phyloP scores from a whole-genome alignment of 805 yeast species.

The Suhomyces sp. region DNA sequence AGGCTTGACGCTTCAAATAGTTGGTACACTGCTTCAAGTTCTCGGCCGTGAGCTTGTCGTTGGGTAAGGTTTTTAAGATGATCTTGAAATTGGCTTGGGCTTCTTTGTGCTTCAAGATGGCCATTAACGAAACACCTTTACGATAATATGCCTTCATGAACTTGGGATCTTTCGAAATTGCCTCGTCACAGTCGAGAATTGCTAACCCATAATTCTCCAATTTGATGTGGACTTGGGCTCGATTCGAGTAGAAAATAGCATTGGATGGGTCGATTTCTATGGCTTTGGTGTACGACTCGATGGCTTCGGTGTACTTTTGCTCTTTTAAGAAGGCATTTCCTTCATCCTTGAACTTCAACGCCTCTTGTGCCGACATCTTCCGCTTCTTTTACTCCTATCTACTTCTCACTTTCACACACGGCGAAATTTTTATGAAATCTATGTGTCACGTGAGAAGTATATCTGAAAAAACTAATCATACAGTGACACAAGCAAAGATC shows the following conservation, averaged over 20 bases:
- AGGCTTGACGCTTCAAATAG: constrained; percentile 68
- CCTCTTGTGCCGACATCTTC: constrained; percentile 19
- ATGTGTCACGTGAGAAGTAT: neutral
- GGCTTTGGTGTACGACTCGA: constrained; percentile 71
- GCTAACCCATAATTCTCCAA: constrained; percentile 86
- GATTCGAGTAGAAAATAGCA: constrained; percentile 68
- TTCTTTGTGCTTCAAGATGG: constrained; percentile 69
- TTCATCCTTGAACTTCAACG: constrained; percentile 54
- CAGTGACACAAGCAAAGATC: no score
- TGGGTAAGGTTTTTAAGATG: constrained; percentile 62
- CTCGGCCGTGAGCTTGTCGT: constrained; percentile 63
- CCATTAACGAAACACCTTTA: constrained; percentile 77
- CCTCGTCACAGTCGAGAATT: constrained; percentile 68
- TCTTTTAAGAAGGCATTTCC: constrained; percentile 75
- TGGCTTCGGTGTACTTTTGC: constrained; percentile 62
- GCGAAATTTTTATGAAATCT: neutral
- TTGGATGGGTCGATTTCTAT: constrained; percentile 59
- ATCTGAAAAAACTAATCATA: no score
- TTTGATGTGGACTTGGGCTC: constrained; percentile 88
- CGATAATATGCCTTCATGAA: constrained; percentile 83
- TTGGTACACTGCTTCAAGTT: constrained; percentile 61
- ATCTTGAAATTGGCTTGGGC: constrained; percentile 67
- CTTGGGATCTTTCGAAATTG: constrained; percentile 62
- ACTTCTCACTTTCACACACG: neutral
- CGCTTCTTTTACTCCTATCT: neutral